phyloP scores from a whole-genome alignment of 2,329 filamentous ascomycete genomes.

The Diaporthe citrichinensis region DNA sequence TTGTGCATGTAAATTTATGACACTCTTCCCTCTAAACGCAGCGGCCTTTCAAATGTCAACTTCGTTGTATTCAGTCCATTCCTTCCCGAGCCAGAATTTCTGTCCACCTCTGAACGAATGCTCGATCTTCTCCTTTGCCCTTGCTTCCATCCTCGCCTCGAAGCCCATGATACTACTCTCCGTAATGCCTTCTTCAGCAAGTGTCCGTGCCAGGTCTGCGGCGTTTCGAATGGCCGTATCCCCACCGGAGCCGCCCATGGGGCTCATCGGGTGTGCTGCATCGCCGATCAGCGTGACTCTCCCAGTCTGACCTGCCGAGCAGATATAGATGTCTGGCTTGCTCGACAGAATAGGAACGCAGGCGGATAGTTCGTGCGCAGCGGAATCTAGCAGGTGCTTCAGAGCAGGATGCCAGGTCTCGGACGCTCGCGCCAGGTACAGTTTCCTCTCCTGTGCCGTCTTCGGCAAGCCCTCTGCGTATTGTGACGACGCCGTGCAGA shows the following conservation, averaged over 20 bases:
- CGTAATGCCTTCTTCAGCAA: constrained; percentile 45
- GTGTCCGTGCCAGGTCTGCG: constrained; percentile 46
- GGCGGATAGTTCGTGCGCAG: constrained; percentile 44
- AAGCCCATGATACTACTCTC: constrained; percentile 42
- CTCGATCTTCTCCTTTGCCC: constrained; percentile 48
- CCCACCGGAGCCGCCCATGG: constrained; percentile 50
- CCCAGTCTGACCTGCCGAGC: constrained; percentile 39
- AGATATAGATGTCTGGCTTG: constrained; percentile 48
- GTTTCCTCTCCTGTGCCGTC: constrained; percentile 45
- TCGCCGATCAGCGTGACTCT: constrained; percentile 46
- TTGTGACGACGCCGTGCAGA: constrained; percentile 47
- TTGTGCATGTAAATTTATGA: background rate
- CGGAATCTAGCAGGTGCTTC: constrained; percentile 46
- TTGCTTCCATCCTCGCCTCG: constrained; percentile 47
- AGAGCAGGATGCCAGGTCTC: constrained; percentile 48
- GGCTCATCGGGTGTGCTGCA: constrained; percentile 47
- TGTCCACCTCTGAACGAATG: constrained; percentile 50
- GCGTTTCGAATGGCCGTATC: constrained; percentile 49
- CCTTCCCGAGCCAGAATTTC: constrained; percentile 47
- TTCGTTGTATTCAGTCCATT: constrained; percentile 41
- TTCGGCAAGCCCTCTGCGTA: constrained; percentile 45
- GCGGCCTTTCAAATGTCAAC: background rate
- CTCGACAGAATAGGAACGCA: constrained; percentile 49
- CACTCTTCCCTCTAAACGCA: background rate
- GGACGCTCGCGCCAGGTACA: constrained; percentile 43